Conservation (phyloP, 768 basidiomycete genomes). For the Tylopilus felleus region DNA sequence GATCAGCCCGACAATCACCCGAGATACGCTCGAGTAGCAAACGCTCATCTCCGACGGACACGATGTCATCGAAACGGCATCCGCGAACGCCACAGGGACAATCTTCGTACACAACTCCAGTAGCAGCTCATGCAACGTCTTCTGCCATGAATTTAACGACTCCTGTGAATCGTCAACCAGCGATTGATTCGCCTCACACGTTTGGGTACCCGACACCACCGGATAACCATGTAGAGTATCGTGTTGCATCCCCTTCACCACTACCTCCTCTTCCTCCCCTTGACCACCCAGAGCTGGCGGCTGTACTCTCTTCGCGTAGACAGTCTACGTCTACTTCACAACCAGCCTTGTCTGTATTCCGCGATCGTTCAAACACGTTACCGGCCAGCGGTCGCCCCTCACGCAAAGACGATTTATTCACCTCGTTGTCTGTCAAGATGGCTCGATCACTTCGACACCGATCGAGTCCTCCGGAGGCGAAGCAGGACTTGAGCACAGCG, state of each 20-base stretch:
- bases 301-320: slow-evolving; percentile 19
- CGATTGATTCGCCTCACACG: slow-evolving; percentile 38
- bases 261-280: slow-evolving; percentile 57
- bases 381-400: slow-evolving; percentile 13
- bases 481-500: slow-evolving; percentile 9
- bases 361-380: slow-evolving; percentile 25
- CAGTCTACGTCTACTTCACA: slow-evolving; percentile 10
- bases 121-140: slow-evolving; percentile 9
- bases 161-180: slow-evolving; percentile 22
- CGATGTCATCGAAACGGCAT: slow-evolving; percentile 25
- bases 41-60: slow-evolving; percentile 30
- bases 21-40: slow-evolving; percentile 21
- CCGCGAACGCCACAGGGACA: slow-evolving; percentile 25
- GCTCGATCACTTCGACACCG: slow-evolving; percentile 27
- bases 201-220: slow-evolving; percentile 39
- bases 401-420: slow-evolving; percentile 20
- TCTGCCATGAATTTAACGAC: slow-evolving; percentile 25
- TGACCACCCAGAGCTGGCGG: slow-evolving; percentile 36
- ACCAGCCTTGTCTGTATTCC: slow-evolving; percentile 5
- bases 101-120: slow-evolving; percentile 19
- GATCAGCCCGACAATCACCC: slow-evolving; percentile 21
- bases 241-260: slow-evolving; percentile 31
- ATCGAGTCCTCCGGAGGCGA: slow-evolving; percentile 27
- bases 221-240: slow-evolving; percentile 18
- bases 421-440: slow-evolving; percentile 26